A percentile compares a stretch with the other conserved stretches of the same genome.
phyloP scores from a whole-genome alignment of 768 basidiomycete species.

The Tricholomella constricta region DNA sequence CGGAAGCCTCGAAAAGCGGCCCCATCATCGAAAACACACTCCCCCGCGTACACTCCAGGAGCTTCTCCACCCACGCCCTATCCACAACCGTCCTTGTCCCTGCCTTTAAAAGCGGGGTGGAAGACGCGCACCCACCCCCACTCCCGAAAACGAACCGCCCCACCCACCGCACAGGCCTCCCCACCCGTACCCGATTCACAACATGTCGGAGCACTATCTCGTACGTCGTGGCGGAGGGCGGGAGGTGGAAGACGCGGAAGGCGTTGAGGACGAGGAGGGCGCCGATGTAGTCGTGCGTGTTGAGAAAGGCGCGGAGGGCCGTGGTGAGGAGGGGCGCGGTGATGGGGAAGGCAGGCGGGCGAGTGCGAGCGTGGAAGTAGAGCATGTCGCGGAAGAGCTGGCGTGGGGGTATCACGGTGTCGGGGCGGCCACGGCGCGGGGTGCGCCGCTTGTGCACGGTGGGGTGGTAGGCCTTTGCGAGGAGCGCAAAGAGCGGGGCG shows the following conservation, averaged over 20 bases:
- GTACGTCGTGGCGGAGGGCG: constrained; percentile 39
- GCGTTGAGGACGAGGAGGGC: constrained; percentile 42
- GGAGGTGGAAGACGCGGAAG: constrained; percentile 29
- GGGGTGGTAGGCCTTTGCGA: constrained; percentile 18
- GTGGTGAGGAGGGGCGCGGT: constrained; percentile 39
- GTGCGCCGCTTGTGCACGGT: constrained; percentile 8
- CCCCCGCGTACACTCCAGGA: too few species aligned
- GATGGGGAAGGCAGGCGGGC: constrained; percentile 24
- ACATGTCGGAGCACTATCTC: constrained; percentile 41
- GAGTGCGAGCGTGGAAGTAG: constrained; percentile 17
- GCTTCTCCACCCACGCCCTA: too few species aligned
- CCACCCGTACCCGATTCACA: constrained; percentile 27
- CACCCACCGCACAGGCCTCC: constrained; percentile 6
- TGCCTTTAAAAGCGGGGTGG: too few species aligned
- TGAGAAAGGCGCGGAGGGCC: constrained; percentile 47
- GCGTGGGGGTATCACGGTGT: constrained; percentile 36
- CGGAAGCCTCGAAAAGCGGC: too few species aligned
- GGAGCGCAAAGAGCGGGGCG: constrained; percentile 41
- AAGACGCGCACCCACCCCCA: too few species aligned
- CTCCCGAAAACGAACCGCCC: too few species aligned
- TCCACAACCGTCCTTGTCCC: too few species aligned
- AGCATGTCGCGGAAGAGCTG: constrained; percentile 49
- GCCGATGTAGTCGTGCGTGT: constrained; percentile 47
- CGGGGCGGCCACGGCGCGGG: constrained; percentile 22
- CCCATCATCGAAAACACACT: too few species aligned